Conservation (phyloP, 441 rosid genomes). For the Capsella rubella region DNA sequence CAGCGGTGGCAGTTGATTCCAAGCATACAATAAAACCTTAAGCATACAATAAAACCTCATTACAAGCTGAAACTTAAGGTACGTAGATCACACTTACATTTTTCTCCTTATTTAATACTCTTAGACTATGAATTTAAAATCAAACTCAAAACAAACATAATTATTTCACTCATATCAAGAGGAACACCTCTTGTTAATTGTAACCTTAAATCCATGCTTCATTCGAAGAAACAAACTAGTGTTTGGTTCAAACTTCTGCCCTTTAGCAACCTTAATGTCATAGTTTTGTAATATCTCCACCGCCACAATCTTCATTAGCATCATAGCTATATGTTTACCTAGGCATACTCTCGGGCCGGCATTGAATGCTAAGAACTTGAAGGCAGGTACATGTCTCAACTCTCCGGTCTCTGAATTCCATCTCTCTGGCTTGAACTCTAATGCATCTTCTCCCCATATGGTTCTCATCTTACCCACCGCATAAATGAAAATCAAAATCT, state of each 20-base stretch:
- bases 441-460: constrained; percentile 47
- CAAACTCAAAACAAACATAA: not conserved
- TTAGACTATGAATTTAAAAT: no score
- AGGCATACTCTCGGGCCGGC: constrained; percentile 52
- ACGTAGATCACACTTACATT: not conserved
- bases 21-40: not conserved
- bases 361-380: constrained; percentile 45
- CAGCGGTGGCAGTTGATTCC: not conserved
- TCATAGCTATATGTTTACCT: constrained; percentile 49
- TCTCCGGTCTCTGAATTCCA: constrained; percentile 44
- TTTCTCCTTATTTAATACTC: not conserved
- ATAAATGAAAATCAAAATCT: constrained; percentile 34
- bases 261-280: constrained; percentile 34
- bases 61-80: not conserved
- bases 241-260: constrained; percentile 30
- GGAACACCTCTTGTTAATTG: constrained; percentile 23
- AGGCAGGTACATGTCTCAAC: constrained; percentile 41
- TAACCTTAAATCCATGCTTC: constrained; percentile 43
- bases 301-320: constrained; percentile 30
- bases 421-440: constrained; percentile 49
- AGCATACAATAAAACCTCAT: not conserved
- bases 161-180: not conserved
- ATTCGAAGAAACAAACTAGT: constrained; percentile 30
- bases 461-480: constrained; percentile 45
- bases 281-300: constrained; percentile 43